Evolutionary conservation across 129 eudicot genomes (phyloP), one percentile per base, ranked within the genome.

Genomic region (Helianthus annuus): DNA sequence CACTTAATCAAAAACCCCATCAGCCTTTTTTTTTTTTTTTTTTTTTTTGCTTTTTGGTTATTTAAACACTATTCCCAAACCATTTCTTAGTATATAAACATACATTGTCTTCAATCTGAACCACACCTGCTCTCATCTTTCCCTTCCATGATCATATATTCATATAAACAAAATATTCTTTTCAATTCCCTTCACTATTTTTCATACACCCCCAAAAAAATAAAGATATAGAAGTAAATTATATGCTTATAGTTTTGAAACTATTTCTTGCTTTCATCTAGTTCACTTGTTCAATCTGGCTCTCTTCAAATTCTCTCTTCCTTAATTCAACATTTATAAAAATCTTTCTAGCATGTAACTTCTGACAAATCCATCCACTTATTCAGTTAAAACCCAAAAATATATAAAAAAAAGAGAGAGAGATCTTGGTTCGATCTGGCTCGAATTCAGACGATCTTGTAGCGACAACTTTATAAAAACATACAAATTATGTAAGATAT

Each of bases 261-360:
- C 71, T 52, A 1, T 58, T 38, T 66, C 71, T 64, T 48, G 58
- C 49, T 19, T 16, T 64, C 66, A 71, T 49, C 44, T 77, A 70
- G 68, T 58, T 54, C 54, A 74, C 48, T 73, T 71, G 46, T 42
- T 54, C 13, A 71, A 32, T 36, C 81, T 81, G 85, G 85, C 74
- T 38, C 59, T 68, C 67, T 66, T 66, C 73, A 46, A 36, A 11
- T 36, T 70, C 62, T 51, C 49, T 69, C 49, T 56, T 48, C 81
- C 81, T 71, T 81, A 81, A 7, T 38, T 39, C 74, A 68, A 71
- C 70, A 57, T 70, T 59, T 81, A 71, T 66, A 76, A 81, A 81
- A 76, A 76, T 27, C 42, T 55, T 1, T 69, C 46, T 17, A 58
- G 2, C 70, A 76, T 81, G 81, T 81, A 76, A 81, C 45, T 70